phyloP scores from a whole-genome alignment of 352 stramenopile genomes.

The Globisporangium carolinianum region DNA sequence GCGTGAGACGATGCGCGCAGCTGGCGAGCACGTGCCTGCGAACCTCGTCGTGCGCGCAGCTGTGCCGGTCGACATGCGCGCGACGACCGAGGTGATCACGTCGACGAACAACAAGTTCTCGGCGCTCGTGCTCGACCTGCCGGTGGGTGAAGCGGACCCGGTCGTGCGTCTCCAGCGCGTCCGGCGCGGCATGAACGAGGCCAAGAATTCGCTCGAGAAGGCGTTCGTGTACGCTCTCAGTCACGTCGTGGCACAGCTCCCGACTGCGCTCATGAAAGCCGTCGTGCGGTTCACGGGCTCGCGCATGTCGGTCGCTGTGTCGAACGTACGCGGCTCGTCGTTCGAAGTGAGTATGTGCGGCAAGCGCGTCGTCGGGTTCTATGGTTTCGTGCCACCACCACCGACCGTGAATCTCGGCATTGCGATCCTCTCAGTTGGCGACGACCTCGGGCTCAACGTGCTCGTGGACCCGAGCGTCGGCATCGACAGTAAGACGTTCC shows the following conservation, averaged over 20 bases:
- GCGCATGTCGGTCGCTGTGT: slow-evolving; percentile 56
- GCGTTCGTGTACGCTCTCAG: slow-evolving; percentile 61
- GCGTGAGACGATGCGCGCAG: slow-evolving; percentile 50
- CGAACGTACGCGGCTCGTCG: slow-evolving; percentile 55
- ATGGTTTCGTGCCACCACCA: slow-evolving; percentile 71
- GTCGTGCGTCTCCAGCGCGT: slow-evolving; percentile 44
- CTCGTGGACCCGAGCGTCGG: slow-evolving; percentile 67
- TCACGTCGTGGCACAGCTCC: slow-evolving; percentile 50
- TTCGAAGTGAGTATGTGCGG: slow-evolving; percentile 50
- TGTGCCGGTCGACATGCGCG: slow-evolving; percentile 78
- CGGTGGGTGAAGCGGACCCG: slow-evolving; percentile 41
- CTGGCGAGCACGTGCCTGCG: slow-evolving; percentile 26
- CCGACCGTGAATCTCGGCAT: slow-evolving; percentile 75
- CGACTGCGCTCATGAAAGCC: slow-evolving; percentile 36
- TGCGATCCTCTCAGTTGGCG: slow-evolving; percentile 61
- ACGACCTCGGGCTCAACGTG: slow-evolving; percentile 66
- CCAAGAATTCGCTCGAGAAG: slow-evolving; percentile 78
- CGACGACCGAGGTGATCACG: slow-evolving; percentile 50
- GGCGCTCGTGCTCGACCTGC: slow-evolving; percentile 67
- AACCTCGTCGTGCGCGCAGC: slow-evolving; percentile 53
- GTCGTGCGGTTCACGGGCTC: slow-evolving; percentile 51
- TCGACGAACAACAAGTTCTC: slow-evolving; percentile 75
- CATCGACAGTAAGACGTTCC: slow-evolving; percentile 53
- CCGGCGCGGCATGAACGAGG: slow-evolving; percentile 53
- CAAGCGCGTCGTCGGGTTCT: slow-evolving; percentile 49